Evolutionary conservation across 2,329 filamentous ascomycete genomes (phyloP), one percentile per base, ranked within the genome.

Genomic region (Parasarocladium wereldwijsianum): DNA sequence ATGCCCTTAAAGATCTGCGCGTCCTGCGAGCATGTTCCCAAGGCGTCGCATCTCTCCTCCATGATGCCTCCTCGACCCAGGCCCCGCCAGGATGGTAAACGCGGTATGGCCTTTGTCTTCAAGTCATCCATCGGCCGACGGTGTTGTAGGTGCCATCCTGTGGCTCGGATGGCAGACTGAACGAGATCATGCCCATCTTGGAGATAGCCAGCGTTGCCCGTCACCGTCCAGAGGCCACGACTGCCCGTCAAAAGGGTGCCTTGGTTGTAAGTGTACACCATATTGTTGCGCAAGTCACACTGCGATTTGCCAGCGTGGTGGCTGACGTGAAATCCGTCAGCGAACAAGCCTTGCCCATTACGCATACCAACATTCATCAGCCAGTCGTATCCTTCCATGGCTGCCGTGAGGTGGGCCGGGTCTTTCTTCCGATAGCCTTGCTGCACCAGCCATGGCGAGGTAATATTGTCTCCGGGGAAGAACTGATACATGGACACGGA

Each of bases 251-350:
- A 66, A 1, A 96, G 45, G 4, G 94, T 84, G 14, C 86, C 87
- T 52, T 96, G 87, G 54, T 96, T 96, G 58, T 96, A 94, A 0
- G 85, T 92, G 52, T 86, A 93, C 7, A 93, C 78, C 75, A 85
- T 87, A 41, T 86, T 73, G 50, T 93, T 82, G 28, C 85, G 70
- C 29, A 70, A 51, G 46, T 94, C 82, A 50, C 87, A 94, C 38
- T 70, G 64, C 1, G 70, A 75, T 33, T 80, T 84, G 29, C 75
- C 71, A 16, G 62, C 64, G 35, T 65, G 64, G 6, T 58, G 55
- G 33, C 71, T 66, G 43, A 96, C 78, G 50, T 96, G 87, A 47
- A 84, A 96, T 8, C 87, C 87, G 43, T 96, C 87, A 0, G 74
- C 72, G 47, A 82, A 93, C 1, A 94, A 58, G 0, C 84, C 84